Base-by-base conservation (phyloP, 164 flowering plant species). In the Macadamia tetraphylla region DNA sequence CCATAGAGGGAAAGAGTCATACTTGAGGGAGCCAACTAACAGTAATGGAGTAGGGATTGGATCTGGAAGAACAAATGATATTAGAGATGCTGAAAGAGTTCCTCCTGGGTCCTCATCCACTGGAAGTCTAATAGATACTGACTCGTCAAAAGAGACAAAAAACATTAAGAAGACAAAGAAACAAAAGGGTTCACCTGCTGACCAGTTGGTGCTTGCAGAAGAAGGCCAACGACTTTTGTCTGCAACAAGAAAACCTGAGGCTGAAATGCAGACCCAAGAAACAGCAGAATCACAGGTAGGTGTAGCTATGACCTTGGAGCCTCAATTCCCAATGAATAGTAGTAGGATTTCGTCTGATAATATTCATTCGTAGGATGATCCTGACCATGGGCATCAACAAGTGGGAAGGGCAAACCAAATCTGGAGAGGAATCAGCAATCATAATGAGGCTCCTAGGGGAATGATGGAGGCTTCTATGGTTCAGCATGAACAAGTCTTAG, bases 1-100 rank as follows among this genome's bases (percentile, higher is more conserved):
- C 49, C 72, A 75, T 48, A 87, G 75, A 68, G 88, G 81, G 57
- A 85, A 81, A 72, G 83, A 75, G 48, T 81, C 74, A 53, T 62
- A 81, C 49, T 67, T 67, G 42, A 76, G 72, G 74, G 89, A 83
- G 13, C 75, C 72, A 51, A 64, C 66, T 66, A 66, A 68, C 68
- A 61, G 48, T 64, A 73, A 82, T 66, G 89, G 84, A 42, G 73
- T 62, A 30, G 30, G 72, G 32, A 64, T 62, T 72, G 60, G 83
- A 42, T 71, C 61, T 67, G 87, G 81, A 71, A 83, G 81, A 67
- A 62, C 67, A 18, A 71, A 67, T 71, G 80, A 72, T 70, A 70
- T 58, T 0, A 76, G 70, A 74, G 87, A 79, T 75, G 53, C 69
- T 79, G 89, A 79, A 58, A 75, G 68, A 56, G 58, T 52, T 9